phyloP scores from a whole-genome alignment of 371 early-diverging fungal species.

The Mucor irregularis region DNA sequence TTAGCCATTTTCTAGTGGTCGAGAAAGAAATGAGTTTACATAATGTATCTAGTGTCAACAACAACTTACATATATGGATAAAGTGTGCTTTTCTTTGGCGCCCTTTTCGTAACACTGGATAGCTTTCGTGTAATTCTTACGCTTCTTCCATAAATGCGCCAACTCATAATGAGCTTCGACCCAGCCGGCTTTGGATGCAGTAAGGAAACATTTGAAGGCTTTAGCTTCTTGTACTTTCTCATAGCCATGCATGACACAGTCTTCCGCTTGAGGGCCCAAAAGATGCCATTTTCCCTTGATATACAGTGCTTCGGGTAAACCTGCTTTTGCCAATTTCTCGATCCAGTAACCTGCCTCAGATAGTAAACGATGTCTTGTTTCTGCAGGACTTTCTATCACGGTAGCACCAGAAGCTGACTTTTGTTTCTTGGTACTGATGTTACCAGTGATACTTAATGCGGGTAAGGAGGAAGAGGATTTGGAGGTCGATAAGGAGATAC shows the following conservation, averaged over 20 bases:
- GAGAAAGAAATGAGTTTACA: background rate
- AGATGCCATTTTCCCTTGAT: slow-evolving; percentile 70
- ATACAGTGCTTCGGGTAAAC: slow-evolving; percentile 70
- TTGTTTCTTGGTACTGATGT: background rate
- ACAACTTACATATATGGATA: slow-evolving; percentile 68
- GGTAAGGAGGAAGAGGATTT: background rate
- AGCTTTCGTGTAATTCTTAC: slow-evolving; percentile 60
- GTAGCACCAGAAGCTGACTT: no score
- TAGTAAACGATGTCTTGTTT: slow-evolving; percentile 28
- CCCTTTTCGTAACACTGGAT: slow-evolving; percentile 75
- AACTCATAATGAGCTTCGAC: slow-evolving; percentile 33
- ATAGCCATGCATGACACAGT: slow-evolving; percentile 21
- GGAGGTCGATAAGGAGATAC: background rate
- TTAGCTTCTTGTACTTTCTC: slow-evolving; percentile 11
- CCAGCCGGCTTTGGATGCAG: slow-evolving; percentile 26
- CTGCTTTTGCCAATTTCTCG: slow-evolving; percentile 63
- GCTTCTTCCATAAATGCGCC: slow-evolving; percentile 48
- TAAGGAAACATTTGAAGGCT: slow-evolving; percentile 45
- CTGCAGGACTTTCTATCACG: slow-evolving; percentile 8
- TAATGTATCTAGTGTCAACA: no score
- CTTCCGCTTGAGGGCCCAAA: slow-evolving; percentile 48
- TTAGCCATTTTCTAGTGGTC: slow-evolving; percentile 23
- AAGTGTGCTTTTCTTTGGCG: slow-evolving; percentile 65
- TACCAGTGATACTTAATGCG: no score
- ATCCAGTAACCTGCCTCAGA: slow-evolving; percentile 78